These are phyloP conservation scores for Aspergillus sp. DNA, from an alignment of 2,329 filamentous ascomycete genomes.

Conservation along the genomic window DNA sequence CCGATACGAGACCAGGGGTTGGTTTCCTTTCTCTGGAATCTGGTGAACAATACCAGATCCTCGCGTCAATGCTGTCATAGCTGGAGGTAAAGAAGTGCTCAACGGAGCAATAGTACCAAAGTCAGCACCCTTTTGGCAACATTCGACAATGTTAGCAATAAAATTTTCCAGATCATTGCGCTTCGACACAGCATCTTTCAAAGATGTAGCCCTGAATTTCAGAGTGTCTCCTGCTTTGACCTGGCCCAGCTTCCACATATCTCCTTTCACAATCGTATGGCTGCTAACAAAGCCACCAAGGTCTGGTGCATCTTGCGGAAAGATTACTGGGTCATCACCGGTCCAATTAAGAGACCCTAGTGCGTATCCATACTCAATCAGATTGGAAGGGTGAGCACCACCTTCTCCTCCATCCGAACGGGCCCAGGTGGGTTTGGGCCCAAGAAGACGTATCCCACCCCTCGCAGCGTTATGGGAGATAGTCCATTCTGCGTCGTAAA, in stretches of 20 bases:
- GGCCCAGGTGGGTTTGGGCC: conserved; percentile 60
- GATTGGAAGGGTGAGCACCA: conserved; percentile 61
- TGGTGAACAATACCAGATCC: conserved; percentile 35
- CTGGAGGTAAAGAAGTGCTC: conserved; percentile 23
- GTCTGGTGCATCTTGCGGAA: conserved; percentile 60
- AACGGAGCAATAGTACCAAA: conserved; percentile 37
- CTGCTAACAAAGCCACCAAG: conserved; percentile 61
- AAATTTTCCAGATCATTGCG: conserved; percentile 47
- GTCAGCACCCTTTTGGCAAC: conserved; percentile 32
- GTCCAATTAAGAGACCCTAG: conserved; percentile 61
- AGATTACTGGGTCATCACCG: conserved; percentile 61
- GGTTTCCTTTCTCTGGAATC: conserved; percentile 34
- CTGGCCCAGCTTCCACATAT: conserved; percentile 64
- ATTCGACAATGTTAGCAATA: conserved; percentile 44
- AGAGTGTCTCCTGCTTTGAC: conserved; percentile 59
- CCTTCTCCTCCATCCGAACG: conserved; percentile 62
- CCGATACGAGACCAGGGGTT: conserved; percentile 43
- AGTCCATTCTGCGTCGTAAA: conserved; percentile 60
- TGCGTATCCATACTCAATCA: conserved; percentile 62
- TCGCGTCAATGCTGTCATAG: conserved; percentile 20
- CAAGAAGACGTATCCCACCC: conserved; percentile 60
- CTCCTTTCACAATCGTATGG: conserved; percentile 57
- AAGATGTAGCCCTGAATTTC: conserved; percentile 50
- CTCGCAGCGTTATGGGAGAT: conserved; percentile 62
- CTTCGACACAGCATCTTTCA: conserved; percentile 52